Evolutionary conservation across 139 green algal species (phyloP), one percentile per base, ranked within the genome.

Genomic region (Chlamydomonas sp.): DNA sequence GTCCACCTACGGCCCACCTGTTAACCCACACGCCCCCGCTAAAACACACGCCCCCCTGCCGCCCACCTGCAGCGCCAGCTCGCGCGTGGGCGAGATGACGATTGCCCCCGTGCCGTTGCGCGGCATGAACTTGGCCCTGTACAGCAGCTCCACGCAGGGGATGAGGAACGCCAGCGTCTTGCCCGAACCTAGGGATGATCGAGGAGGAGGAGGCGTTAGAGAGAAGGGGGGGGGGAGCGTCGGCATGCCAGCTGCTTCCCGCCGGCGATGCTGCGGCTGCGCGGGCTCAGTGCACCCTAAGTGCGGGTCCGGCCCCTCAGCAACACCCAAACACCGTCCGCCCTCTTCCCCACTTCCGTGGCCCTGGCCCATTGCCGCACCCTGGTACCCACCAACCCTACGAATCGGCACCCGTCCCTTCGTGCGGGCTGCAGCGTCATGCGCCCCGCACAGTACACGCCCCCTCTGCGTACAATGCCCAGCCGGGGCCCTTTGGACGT

Each of bases 101-200:
- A 99, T 90, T 0, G 94, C 95, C 1, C 97, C 97, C 2, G 96
- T 98, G 85, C 98, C 98, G 88, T 99, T 99, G 64, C 97, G 92
- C 1, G 96, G 97, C 93, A 97, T 97, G 95, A 99, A 99, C 83
- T 97, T 96, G 63, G 95, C 96, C 58, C 96, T 92, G 90, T 98
- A 95, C 80, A 99, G 93, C 88, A 99, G 93, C 95, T 99, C 98
- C 6, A 96, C 88, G 49, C 90, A 93, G 9, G 98, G 98, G 60
- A 99, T 96, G 49, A 99, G 92, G 85, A 99, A 99, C 3, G 98
- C 98, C 9, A 99, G 93, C 31, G 98, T 99, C 93, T 99, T 99
- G 74, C 98, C 98, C n/a, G 95, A 98, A 7, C 98, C 97, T 96
- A 91, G 31, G 58, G 17, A 2, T 3, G 16, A 4, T n/a, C 0